Evolutionary conservation across 2,329 filamentous ascomycete species (phyloP).

Genomic region (Trichoderma hamatum): DNA sequence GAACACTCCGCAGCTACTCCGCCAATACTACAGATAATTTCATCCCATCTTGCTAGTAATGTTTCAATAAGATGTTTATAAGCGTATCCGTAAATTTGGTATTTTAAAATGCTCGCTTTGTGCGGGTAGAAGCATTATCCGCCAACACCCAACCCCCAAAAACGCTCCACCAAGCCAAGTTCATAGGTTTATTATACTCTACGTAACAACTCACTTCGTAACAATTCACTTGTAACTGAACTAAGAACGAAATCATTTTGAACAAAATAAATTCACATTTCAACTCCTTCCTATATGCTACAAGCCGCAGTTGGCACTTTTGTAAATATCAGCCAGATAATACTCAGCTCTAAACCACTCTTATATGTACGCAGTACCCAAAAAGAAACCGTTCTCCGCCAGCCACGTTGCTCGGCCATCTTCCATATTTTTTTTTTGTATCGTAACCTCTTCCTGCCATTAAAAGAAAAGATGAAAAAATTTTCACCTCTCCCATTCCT

Average conservation of each 20-base stretch:
- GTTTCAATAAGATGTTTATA: neutral
- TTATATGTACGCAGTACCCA: constrained; percentile 11
- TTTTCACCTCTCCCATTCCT: constrained; percentile 52
- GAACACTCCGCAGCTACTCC: neutral
- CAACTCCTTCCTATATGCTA: constrained; percentile 20
- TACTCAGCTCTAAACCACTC: neutral
- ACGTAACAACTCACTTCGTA: neutral
- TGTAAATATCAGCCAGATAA: constrained; percentile 5
- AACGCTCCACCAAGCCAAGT: neutral
- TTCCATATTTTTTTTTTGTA: constrained; percentile 1
- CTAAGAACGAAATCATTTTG: neutral
- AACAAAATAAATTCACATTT: neutral
- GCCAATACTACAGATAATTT: neutral
- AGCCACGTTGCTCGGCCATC: constrained; percentile 4
- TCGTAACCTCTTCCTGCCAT: neutral
- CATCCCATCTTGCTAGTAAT: neutral
- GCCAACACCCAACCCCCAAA: neutral
- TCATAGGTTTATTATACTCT: neutral
- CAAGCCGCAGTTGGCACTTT: constrained; percentile 6
- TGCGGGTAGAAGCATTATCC: neutral
- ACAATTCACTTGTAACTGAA: neutral
- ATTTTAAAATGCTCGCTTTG: neutral
- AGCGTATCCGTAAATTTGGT: neutral
- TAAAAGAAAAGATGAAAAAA: neutral
- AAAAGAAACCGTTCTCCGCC: neutral